Percentiles rank a stretch among this genome's conserved stretches.
These are phyloP conservation scores for Sugiyamaella qingdaonensis DNA, from an alignment of 805 yeast genomes.

Conservation along the genomic window DNA sequence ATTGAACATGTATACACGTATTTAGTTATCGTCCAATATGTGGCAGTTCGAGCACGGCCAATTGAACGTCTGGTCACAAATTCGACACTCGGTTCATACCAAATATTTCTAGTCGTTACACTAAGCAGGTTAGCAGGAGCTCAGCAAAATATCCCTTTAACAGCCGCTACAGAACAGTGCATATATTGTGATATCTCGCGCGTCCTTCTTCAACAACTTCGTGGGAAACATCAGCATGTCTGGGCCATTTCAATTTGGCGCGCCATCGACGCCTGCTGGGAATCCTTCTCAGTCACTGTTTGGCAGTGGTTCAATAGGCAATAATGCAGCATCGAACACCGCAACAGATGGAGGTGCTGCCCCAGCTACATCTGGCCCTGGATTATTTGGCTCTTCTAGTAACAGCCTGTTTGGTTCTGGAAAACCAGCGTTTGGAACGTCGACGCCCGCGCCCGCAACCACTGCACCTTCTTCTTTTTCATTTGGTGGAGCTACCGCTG, in stretches of 20 bases:
- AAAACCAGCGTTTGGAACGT: constrained; percentile 14
- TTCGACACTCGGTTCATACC: too few species aligned
- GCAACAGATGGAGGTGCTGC: not conserved
- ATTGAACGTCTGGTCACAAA: too few species aligned
- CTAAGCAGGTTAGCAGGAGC: too few species aligned
- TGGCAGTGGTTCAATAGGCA: not conserved
- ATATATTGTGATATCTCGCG: too few species aligned
- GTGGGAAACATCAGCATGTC: not conserved
- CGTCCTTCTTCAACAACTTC: not conserved
- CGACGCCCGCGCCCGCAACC: constrained; percentile 8
- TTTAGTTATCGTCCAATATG: too few species aligned
- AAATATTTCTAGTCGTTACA: too few species aligned
- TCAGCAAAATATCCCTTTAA: too few species aligned
- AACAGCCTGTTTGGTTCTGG: constrained; percentile 18
- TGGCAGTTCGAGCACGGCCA: too few species aligned
- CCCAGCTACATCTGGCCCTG: not conserved
- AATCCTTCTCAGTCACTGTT: constrained; percentile 8
- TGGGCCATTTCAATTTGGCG: constrained; percentile 3
- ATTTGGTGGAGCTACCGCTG: constrained; percentile 16
- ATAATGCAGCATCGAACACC: not conserved
- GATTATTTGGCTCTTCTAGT: constrained; percentile 3
- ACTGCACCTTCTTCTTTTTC: constrained; percentile 10
- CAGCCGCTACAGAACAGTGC: too few species aligned
- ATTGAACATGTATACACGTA: too few species aligned
- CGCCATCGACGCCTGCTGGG: constrained; percentile 17